These are phyloP conservation scores for Lodderomyces jiufengensis DNA, from an alignment of 1,139 yeast species.

Conservation along the genomic window DNA sequence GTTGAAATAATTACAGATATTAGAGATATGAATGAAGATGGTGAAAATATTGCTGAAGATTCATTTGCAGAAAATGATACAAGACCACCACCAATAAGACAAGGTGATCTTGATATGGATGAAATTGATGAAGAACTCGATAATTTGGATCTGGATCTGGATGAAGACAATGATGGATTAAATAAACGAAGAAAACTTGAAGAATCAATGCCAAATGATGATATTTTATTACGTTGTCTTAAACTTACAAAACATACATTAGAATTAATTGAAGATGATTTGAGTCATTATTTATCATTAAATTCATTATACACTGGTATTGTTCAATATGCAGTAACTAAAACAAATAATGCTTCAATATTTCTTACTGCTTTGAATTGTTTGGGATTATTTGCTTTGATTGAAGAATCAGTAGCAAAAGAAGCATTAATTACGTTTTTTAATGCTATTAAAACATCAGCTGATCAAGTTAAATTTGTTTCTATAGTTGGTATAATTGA, in stretches of 20 bases:
- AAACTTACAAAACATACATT: conserved; percentile 68
- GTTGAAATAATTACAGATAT: conserved; percentile 86
- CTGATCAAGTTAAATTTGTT: conserved; percentile 55
- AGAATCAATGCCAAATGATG: conserved; percentile 43
- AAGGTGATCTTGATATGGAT: conserved; percentile 15
- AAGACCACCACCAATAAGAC: no score
- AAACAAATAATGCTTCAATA: conserved; percentile 52
- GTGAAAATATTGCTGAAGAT: conserved; percentile 14
- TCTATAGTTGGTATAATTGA: conserved; percentile 75
- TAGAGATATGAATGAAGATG: conserved; percentile 54
- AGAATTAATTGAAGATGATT: conserved; percentile 61
- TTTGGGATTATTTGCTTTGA: conserved; percentile 73
- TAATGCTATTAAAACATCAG: conserved; percentile 63
- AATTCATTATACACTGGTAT: conserved; percentile 72
- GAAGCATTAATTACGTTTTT: conserved; percentile 60
- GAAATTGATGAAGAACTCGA: conserved; percentile 18
- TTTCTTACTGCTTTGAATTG: conserved; percentile 72
- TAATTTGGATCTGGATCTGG: conserved; percentile 16
- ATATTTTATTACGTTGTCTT: conserved; percentile 61
- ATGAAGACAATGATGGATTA: conserved; percentile 23
- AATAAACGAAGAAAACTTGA: conserved; percentile 31
- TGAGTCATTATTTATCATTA: conserved; percentile 64
- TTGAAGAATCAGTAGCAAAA: conserved; percentile 65
- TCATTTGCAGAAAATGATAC: conserved; percentile 57
- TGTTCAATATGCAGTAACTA: conserved; percentile 77